Evolutionary conservation across 441 rosid species (phyloP).

Genomic region (Viola pubescens): DNA sequence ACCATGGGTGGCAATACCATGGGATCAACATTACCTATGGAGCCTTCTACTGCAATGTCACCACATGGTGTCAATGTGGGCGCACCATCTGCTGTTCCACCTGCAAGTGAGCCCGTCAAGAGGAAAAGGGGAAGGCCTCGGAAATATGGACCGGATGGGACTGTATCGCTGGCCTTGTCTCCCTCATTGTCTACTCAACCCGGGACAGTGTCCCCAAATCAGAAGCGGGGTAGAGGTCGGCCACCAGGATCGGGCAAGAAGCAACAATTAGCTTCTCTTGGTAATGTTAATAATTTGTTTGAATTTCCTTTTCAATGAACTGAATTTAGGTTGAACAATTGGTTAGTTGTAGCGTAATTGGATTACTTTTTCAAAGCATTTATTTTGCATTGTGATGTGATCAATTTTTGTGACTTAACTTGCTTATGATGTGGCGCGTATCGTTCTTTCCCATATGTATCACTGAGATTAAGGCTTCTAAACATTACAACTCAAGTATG

Average conservation of each 20-base stretch:
- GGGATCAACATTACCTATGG: conserved; percentile 56
- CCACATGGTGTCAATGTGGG: conserved; percentile 45
- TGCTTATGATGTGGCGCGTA: too few species aligned
- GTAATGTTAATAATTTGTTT: conserved; percentile 31
- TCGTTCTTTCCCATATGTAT: too few species aligned
- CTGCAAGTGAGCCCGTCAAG: conserved; percentile 46
- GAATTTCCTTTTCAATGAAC: background rate
- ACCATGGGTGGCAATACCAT: conserved; percentile 36
- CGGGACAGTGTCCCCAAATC: conserved; percentile 45
- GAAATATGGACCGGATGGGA: conserved; percentile 75
- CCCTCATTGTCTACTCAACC: conserved; percentile 57
- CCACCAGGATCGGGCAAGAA: conserved; percentile 89
- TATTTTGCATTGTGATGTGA: too few species aligned
- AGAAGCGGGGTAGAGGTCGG: conserved; percentile 85
- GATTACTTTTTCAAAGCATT: too few species aligned
- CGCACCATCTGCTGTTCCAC: conserved; percentile 31
- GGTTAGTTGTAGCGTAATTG: conserved; percentile 2
- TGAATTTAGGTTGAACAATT: background rate
- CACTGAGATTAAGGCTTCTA: too few species aligned
- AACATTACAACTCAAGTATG: too few species aligned
- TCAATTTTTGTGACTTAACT: too few species aligned
- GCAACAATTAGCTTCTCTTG: conserved; percentile 58
- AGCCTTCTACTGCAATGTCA: conserved; percentile 41
- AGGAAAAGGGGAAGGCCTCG: conserved; percentile 92
- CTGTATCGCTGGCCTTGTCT: conserved; percentile 75